phyloP scores from a whole-genome alignment of 495 filamentous ascomycete species.

The Ramalina intermedia region DNA sequence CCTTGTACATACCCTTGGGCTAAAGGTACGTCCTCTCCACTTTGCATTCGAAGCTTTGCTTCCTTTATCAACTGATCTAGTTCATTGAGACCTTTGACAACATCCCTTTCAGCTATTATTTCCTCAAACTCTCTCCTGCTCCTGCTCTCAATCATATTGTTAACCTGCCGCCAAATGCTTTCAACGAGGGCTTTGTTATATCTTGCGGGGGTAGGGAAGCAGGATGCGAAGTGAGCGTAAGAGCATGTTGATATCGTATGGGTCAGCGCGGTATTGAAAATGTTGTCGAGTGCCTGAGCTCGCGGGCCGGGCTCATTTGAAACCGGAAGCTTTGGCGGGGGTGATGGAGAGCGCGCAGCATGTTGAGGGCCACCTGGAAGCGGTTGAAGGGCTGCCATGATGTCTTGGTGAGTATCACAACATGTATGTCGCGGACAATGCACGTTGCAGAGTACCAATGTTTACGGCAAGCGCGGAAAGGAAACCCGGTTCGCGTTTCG shows the following conservation, averaged over 20 bases:
- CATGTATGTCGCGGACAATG: too few relatives aligned
- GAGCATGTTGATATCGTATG: conserved; percentile 60
- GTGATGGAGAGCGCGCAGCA: conserved; percentile 28
- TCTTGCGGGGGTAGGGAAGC: conserved; percentile 72
- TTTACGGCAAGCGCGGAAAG: too few relatives aligned
- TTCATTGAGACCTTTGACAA: conserved; percentile 64
- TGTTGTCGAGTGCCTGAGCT: conserved; percentile 52
- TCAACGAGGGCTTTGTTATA: conserved; percentile 52
- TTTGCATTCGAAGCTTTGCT: conserved; percentile 44
- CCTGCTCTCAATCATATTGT: conserved; percentile 46
- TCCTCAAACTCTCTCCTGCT: conserved; percentile 58
- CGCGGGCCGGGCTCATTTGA: conserved; percentile 57
- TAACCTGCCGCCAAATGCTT: conserved; percentile 55
- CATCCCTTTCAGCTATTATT: conserved; percentile 55
- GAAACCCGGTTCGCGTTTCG: too few relatives aligned
- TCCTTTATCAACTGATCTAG: conserved; percentile 63
- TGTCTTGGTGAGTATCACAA: too few relatives aligned
- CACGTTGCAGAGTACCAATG: too few relatives aligned
- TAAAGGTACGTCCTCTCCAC: conserved; percentile 12
- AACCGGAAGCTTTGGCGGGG: conserved; percentile 41
- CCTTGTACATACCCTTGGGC: conserved; percentile 23
- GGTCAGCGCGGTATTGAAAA: conserved; percentile 54
- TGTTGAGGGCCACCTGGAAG: not conserved
- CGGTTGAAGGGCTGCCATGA: not conserved
- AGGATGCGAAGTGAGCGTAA: conserved; percentile 66